These are phyloP conservation scores for Nectriaceae sp. DNA, from an alignment of 2,329 filamentous ascomycete species.

Conservation along the genomic window DNA sequence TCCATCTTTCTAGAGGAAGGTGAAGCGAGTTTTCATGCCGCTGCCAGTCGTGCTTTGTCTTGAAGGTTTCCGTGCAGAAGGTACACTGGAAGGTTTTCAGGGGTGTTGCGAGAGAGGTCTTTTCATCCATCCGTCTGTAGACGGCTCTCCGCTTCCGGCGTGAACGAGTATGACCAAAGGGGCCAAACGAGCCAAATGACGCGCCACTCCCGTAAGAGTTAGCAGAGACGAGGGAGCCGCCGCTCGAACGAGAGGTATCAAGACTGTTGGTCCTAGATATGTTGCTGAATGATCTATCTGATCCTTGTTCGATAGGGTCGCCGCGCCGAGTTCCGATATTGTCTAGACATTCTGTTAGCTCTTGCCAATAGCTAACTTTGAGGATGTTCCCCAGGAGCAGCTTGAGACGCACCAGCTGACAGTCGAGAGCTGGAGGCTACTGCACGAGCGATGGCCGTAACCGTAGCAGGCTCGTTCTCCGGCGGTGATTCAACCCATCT, in stretches of 20 bases:
- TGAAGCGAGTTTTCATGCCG: conserved; percentile 52
- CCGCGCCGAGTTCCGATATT: too few relatives aligned
- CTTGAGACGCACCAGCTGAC: conserved; percentile 4
- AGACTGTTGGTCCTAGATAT: not conserved
- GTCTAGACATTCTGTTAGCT: too few relatives aligned
- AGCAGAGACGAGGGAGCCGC: conserved; percentile 16
- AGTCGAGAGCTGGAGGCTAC: conserved; percentile 19
- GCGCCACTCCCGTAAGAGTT: conserved; percentile 9
- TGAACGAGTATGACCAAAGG: conserved; percentile 1
- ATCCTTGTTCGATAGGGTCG: too few relatives aligned
- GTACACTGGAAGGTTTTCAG: conserved; percentile 41
- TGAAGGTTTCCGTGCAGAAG: conserved; percentile 48
- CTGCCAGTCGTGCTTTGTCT: conserved; percentile 47
- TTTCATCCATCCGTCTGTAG: not conserved
- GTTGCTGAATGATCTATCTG: too few relatives aligned
- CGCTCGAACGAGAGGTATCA: conserved; percentile 12
- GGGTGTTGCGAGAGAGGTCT: conserved; percentile 1
- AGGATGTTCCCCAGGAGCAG: too few relatives aligned
- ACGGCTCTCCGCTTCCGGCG: conserved; percentile 11
- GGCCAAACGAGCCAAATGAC: too few relatives aligned
- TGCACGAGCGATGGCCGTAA: conserved; percentile 33
- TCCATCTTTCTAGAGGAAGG: conserved; percentile 48
- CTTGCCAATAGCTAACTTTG: too few relatives aligned
- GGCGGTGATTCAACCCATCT: conserved; percentile 37
- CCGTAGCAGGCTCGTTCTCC: conserved; percentile 33